Base-by-base conservation (phyloP, 1,284 basidiomycete genomes). In the Ustilago sp. region DNA sequence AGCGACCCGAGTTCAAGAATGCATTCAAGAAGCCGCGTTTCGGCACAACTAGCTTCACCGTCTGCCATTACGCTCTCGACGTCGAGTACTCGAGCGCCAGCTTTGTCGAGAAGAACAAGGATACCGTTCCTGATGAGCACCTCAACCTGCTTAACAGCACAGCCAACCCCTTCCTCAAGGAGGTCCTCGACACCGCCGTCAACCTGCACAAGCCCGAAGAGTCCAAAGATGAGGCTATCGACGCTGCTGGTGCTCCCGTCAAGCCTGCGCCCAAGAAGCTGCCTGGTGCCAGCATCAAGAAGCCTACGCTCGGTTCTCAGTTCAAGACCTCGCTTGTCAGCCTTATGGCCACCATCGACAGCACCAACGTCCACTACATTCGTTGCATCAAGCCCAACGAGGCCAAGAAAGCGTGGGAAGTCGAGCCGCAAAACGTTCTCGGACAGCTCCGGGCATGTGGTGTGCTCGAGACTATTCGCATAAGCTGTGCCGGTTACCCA, bases 321-420 rank as follows among this genome's bases (percentile, higher is more conserved):
- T 99, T 99, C 90, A 99, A 99, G 87, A 91, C 92, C 5, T 98
- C 95, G 0, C 88, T 99, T 54, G 93, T 94, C 85, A 93, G 91
- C 60, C 89, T 99, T 53, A 99, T 99, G 96, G 94, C 96, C 57
- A 99, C 97, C 0, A 92, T 99, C 80, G 93, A 94, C 83, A 92
- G 94, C 73, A 99, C 97, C 28, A 98, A 99, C 83, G 97, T 98
- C 1, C 97, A 99, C 86, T 99, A 99, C 86, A 99, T 99, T 82
- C 92, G 97, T 61, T 99, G 97, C 87, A 99, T 99, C 89, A 99
- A 99, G 87, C 97, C 97, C 2, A 99, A 99, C 86, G 97, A 99
- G 84, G 90, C 91, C 74, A 99, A 99, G 88, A 91, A 90, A 68
- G 95, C 97, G 23, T 99, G 97, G 97, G 93, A 95, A 85, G 95